These are phyloP conservation scores for Prototheca wickerhamii DNA, from an alignment of 163 green algal genomes.

Conservation along the genomic window DNA sequence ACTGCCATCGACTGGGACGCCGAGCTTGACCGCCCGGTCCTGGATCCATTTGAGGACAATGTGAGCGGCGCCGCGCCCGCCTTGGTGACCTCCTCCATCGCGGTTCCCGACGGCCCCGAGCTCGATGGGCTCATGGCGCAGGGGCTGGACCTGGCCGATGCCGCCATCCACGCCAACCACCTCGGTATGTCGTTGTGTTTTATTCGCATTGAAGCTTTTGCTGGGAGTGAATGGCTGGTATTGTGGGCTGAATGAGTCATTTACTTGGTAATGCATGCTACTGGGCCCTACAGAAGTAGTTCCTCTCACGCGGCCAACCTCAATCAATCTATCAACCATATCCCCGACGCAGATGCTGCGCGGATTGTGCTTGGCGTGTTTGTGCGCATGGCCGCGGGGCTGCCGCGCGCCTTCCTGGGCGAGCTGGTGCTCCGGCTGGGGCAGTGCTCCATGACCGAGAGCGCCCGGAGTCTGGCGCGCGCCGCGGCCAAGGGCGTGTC, in stretches of 20 bases:
- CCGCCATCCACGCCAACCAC: conserved; percentile 6
- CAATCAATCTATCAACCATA: not conserved
- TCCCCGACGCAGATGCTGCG: conserved; percentile 18
- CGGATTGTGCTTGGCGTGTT: conserved; percentile 25
- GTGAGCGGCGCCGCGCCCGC: conserved; percentile 10
- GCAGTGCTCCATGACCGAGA: conserved; percentile 29
- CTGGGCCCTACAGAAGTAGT: too few species aligned
- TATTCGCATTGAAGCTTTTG: too few species aligned
- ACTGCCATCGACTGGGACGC: not conserved
- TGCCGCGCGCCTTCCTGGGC: conserved; percentile 15
- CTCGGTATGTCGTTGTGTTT: not conserved
- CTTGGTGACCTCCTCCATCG: not conserved
- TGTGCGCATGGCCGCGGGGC: conserved; percentile 15
- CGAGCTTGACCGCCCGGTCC: not conserved
- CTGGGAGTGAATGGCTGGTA: too few species aligned
- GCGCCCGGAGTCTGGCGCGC: conserved; percentile 5
- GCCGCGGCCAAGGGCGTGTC: not conserved
- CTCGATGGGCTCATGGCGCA: conserved; percentile 2
- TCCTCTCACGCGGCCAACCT: not conserved
- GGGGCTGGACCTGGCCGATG: conserved; percentile 26
- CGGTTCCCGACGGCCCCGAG: too few species aligned
- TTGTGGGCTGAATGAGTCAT: too few species aligned
- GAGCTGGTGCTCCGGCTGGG: conserved; percentile 25
- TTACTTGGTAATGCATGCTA: too few species aligned
- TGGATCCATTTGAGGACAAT: conserved; percentile 2